Percentiles rank a stretch among this genome's conserved stretches.
Conservation (phyloP, 345 rosid species). For the Hibiscus mutabilis region DNA sequence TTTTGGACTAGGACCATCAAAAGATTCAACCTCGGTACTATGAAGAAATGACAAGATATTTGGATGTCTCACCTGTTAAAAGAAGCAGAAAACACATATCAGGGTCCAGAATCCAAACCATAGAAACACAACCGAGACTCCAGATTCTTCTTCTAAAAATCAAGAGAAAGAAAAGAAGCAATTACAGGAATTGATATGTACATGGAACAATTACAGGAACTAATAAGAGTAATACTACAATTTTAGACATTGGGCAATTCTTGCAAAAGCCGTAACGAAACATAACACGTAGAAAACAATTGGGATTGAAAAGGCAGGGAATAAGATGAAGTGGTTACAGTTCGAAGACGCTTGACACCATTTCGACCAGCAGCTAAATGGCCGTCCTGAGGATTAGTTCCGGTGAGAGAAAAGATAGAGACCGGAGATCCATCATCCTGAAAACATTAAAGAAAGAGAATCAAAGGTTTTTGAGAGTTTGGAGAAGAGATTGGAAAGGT, state of each 20-base stretch:
- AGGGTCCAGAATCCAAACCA: background rate
- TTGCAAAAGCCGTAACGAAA: background rate
- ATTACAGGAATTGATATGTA: background rate
- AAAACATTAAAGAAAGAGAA: background rate
- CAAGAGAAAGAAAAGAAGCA: no score
- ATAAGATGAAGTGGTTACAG: constrained; percentile 40
- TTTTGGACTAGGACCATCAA: constrained; percentile 63
- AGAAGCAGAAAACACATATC: background rate
- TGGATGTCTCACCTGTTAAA: constrained; percentile 91
- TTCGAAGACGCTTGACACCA: constrained; percentile 98
- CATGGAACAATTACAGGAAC: background rate
- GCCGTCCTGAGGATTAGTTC: constrained; percentile 79
- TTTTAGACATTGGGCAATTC: background rate
- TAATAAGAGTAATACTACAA: background rate
- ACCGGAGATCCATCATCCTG: constrained; percentile 98
- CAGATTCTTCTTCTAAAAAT: background rate
- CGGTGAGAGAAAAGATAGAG: constrained; percentile 75
- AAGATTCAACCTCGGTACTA: constrained; percentile 84
- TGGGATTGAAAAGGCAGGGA: background rate
- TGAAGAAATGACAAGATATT: constrained; percentile 87
- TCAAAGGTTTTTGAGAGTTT: background rate
- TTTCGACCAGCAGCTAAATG: constrained; percentile 92
- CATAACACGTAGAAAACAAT: background rate
- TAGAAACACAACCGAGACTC: background rate
- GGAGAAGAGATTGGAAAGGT: background rate